phyloP scores from a whole-genome alignment of 208 protist species.

The Histomonas meleagridis region DNA sequence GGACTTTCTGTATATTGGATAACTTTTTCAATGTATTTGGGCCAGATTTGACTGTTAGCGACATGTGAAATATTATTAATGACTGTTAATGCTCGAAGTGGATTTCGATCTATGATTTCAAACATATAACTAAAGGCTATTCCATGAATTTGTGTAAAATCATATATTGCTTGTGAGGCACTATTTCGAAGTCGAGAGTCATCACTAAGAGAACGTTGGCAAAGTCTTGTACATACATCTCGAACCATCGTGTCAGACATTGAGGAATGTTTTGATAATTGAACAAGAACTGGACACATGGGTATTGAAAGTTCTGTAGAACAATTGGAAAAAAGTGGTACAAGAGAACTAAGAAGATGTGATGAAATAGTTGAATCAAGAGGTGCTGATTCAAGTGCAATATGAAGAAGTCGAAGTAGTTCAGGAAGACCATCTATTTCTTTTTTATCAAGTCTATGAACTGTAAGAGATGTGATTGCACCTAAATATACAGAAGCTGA shows the following conservation, averaged over 20 bases:
- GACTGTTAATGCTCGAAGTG: neutral
- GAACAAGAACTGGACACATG: neutral
- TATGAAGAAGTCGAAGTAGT: neutral
- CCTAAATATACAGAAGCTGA: neutral
- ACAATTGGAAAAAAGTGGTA: neutral
- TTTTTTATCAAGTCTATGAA: neutral
- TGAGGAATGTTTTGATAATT: neutral
- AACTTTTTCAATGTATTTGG: neutral
- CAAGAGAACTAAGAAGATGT: neutral
- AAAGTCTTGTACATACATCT: neutral
- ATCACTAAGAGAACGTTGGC: neutral
- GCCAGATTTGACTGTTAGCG: neutral
- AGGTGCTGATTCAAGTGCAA: neutral
- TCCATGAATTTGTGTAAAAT: neutral
- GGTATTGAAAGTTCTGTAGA: neutral
- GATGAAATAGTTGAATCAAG: neutral
- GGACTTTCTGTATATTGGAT: neutral
- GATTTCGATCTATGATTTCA: neutral
- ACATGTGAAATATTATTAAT: neutral
- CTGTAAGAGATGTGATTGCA: neutral
- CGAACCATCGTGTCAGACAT: neutral
- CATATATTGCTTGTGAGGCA: constrained; percentile 12
- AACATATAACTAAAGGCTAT: neutral
- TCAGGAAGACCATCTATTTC: neutral
- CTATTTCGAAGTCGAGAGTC: neutral